Evolutionary conservation across 2,329 filamentous ascomycete species (phyloP).

Genomic region (Cadophora sp.): DNA sequence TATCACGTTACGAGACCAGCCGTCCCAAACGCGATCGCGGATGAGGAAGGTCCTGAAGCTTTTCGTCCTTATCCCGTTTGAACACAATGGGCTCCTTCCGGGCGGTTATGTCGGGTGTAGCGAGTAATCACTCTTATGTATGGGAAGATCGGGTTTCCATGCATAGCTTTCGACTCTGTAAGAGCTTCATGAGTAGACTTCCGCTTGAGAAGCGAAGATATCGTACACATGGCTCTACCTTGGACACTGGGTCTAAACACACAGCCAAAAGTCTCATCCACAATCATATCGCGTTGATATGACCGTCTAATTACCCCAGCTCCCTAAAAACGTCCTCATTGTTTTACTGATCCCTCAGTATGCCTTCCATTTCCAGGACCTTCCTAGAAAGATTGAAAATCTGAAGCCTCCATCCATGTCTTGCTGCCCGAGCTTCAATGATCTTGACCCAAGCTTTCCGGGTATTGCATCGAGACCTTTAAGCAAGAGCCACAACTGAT

Average conservation of each 20-base stretch:
- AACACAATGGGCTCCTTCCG: not conserved
- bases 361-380: not conserved
- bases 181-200: not conserved
- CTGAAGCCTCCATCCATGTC: not conserved
- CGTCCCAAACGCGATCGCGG: not conserved
- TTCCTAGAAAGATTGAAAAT: not conserved
- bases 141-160: constrained; percentile 4
- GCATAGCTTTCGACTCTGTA: not conserved
- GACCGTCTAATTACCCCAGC: not conserved
- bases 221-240: not conserved
- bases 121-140: not conserved
- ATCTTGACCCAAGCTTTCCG: not conserved
- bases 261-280: not conserved
- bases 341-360: not conserved
- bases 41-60: not conserved
- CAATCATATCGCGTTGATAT: no score
- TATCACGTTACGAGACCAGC: constrained; percentile 4
- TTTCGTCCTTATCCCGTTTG: constrained; percentile 8
- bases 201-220: not conserved
- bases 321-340: not conserved
- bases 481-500: not conserved
- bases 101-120: not conserved
- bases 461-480: not conserved
- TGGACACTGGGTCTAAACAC: no score
- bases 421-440: not conserved